A percentile compares a stretch with the other conserved stretches of the same genome.
Conservation (phyloP, 345 rosid species). For the Hibiscus trionum region DNA sequence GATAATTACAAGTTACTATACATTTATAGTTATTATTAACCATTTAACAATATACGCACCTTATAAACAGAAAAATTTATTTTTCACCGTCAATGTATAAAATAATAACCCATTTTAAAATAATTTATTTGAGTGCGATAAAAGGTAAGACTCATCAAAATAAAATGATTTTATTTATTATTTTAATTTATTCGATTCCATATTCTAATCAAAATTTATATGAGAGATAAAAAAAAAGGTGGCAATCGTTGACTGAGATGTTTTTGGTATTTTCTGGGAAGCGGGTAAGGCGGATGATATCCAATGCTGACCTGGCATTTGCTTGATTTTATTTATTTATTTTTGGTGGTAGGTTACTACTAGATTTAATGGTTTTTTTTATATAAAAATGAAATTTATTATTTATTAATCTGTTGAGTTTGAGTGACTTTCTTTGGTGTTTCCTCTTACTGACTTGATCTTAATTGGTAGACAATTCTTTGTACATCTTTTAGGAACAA, state of each 20-base stretch:
- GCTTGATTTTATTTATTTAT: background rate
- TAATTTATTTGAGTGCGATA: background rate
- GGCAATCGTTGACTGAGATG: background rate
- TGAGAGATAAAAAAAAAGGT: background rate
- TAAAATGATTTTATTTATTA: background rate
- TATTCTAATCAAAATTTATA: background rate
- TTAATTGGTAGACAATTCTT: no score
- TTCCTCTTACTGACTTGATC: background rate
- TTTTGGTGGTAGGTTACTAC: background rate
- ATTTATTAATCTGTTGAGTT: background rate
- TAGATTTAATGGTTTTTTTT: background rate
- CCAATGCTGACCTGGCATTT: background rate
- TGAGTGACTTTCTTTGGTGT: background rate
- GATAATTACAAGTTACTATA: no score
- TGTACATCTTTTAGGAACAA: no score
- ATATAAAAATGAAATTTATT: background rate
- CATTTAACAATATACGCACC: no score
- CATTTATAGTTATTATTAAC: no score
- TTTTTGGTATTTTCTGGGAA: background rate
- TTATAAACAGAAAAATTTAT: no score
- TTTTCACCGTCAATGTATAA: no score
- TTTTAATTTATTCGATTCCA: no score
- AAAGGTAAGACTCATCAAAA: no score
- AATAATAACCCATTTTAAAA: no score
- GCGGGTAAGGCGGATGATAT: background rate